Evolutionary conservation across 805 yeast species (phyloP), one percentile per base, ranked within the genome.

Genomic region (Cyberlindnera americana): DNA sequence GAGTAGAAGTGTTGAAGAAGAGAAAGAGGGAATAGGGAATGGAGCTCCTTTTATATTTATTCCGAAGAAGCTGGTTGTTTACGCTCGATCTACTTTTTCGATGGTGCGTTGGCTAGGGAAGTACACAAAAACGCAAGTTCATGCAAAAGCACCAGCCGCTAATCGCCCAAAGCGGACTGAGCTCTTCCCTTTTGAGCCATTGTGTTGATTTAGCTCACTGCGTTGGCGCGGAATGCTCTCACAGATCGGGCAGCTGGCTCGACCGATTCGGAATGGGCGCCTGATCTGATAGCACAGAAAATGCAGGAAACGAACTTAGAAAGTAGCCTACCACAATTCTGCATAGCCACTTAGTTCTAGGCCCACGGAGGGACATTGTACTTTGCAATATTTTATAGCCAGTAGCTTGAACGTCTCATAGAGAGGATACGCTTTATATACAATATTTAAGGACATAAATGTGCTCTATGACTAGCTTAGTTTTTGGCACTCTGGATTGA

Each of bases 21-120:
- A 26, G 21, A 11, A 11, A 25, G 11, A 11, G 6, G 4, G 18
- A 17, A 23, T 24, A 22, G 39, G 27, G 34, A 10, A 6, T 8
- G 19, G 8, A 4, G 23, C n/a, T 6, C 24, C 30, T 24, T 41
- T 34, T 47, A 37, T 44, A 44, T 14, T 15, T 22, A n/a, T 6
- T 6, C 24, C 6, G 10, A 6, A 21, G 10, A 6, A 10, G 9
- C 10, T 6, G 23, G 9, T 21, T 21, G 23, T 21, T 21, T 21
- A 21, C 23, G 23, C 10, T 21, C 23, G 23, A 21, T 21, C 23
- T 21, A n/a, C n/a, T n/a, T n/a, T n/a, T n/a, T n/a, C n/a, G n/a
- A n/a, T n/a, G n/a, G n/a, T n/a, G n/a, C n/a, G n/a, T n/a, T n/a
- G n/a, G n/a, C n/a, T n/a, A n/a, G n/a, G n/a, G 17, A 5, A 18